Base-by-base conservation (phyloP, 2,329 filamentous ascomycete genomes). In the Plectosphaerella plurivora region DNA sequence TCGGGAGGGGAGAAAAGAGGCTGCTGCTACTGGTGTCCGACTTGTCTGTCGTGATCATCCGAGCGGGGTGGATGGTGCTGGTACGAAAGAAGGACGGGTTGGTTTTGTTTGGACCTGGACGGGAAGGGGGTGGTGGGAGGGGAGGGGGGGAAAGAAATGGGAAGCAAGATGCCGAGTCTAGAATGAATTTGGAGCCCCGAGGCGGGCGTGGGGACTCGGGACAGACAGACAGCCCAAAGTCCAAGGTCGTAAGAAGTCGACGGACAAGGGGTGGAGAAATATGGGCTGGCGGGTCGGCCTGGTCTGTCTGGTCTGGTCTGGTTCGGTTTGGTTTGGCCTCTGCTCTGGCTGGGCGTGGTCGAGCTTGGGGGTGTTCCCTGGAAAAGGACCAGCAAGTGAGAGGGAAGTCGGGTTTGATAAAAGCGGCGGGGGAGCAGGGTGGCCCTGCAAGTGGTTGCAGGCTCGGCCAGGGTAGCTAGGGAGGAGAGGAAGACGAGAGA, bases 141-240 rank as follows among this genome's bases (percentile, higher is more conserved):
- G 47, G 28, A 48, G 28, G 46, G 28, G 20, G 18, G 47, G 18
- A 25, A 35, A 49, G 47, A 33, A 49, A 44, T 18, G 41, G 41
- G n/a, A 25, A 28, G 36, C 18, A 22, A 16, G 36, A 49, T 39
- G 47, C 47, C 36, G 47, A 49, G 47, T 49, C 47, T 49, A 39
- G 47, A 49, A 41, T 37, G 47, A 37, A 49, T 41, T 49, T 36
- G 45, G 47, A 49, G 47, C 47, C 47, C 41, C 47, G 37, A 49
- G 47, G 36, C 47, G 36, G 33, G 47, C 35, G 47, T 41, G 35
- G 47, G 47, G 47, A 49, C 47, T 49, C 16, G 28, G 28, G 28
- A 33, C 28, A 9, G 28, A 33, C 28, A 33, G 41, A 44, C 16
- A 44, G 41, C n/a, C 22, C n/a, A 44, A 18, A 44, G 41, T 44